Evolutionary conservation across 345 rosid genomes (phyloP), one percentile per base, ranked within the genome.

Genomic region (Cardamine chenopodiifolia): DNA sequence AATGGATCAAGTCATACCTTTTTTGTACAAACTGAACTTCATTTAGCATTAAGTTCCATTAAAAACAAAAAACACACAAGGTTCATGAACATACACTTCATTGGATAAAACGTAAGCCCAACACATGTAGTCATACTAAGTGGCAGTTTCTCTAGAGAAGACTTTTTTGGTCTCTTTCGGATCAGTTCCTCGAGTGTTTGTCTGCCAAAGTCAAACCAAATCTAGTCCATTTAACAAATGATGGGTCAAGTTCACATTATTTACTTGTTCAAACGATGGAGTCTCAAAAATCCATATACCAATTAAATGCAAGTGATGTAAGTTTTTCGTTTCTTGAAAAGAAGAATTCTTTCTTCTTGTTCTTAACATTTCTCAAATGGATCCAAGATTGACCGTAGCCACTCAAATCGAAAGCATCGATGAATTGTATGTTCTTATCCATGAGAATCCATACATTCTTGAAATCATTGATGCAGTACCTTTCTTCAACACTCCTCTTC

Each of bases 121-220:
- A 34, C 37, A 34, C 37, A 34, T 34, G 37, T 34, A 34, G 37
- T 34, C 11, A 34, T 34, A 34, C 8, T 34, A 19, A 25, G 45
- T 42, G 44, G 3, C 19, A 12, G 39, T 11, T 47, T 32, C 14
- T 19, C 19, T 48, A 60, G 12, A 25, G 40, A 71, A 48, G 50
- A 61, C 40, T 50, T 71, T 9, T 18, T 44, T 52, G 20, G 25
- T 28, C 62, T 18, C 61, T 61, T 49, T 25, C 37, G 50, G 15
- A 35, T 32, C 35, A 32, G 60, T 49, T 49, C 42, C 2, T 50
- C 23, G 37, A 18, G 23, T 72, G 62, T 72, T 72, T 37, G 42
- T 62, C 76, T 50, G 44, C 8, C 32, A 53, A 62, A 73, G 64
- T 73, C 64, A 64, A 44, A 15, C 15, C 45, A 63, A 52, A 52